These are phyloP conservation scores for Talaromyces islandicus DNA, from an alignment of 2,329 filamentous ascomycete species.

Conservation along the genomic window DNA sequence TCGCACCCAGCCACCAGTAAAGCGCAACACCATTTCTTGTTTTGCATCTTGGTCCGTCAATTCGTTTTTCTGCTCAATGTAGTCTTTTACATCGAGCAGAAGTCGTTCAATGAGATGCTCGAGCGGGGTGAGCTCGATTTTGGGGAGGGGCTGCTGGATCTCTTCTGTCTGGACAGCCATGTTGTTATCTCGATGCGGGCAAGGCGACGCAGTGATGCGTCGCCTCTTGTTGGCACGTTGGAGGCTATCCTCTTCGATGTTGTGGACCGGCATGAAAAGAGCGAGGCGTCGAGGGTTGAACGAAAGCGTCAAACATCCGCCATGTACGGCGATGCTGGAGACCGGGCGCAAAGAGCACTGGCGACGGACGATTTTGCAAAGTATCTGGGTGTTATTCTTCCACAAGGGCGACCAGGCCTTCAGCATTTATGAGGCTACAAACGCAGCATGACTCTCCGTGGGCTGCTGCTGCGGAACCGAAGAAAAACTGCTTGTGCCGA, in stretches of 20 bases:
- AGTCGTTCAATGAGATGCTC: slow-evolving; percentile 70
- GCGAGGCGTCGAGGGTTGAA: not conserved
- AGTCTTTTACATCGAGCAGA: slow-evolving; percentile 72
- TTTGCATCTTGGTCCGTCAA: slow-evolving; percentile 30
- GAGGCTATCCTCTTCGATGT: slow-evolving; percentile 13
- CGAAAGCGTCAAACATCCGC: not conserved
- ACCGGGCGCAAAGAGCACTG: not conserved
- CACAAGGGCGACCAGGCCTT: slow-evolving; percentile 1
- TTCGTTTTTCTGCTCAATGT: slow-evolving; percentile 41
- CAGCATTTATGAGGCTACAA: slow-evolving; percentile 4
- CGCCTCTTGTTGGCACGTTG: slow-evolving; percentile 27
- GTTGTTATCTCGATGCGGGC: slow-evolving; percentile 7
- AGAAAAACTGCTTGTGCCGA: not conserved
- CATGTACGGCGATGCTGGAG: slow-evolving; percentile 5
- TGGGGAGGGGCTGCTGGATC: slow-evolving; percentile 16
- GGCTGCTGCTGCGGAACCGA: not conserved
- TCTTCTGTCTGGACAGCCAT: slow-evolving; percentile 3
- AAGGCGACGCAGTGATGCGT: slow-evolving; percentile 20
- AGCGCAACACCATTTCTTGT: slow-evolving; percentile 37
- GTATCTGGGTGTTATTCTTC: slow-evolving; percentile 1
- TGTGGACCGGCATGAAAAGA: slow-evolving; percentile 23
- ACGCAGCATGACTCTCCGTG: not conserved
- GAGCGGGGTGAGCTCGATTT: slow-evolving; percentile 58
- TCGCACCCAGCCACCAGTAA: slow-evolving; percentile 46
- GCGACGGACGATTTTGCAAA: not conserved